A percentile compares a stretch with the other conserved stretches of the same genome.
These are phyloP conservation scores for Hyaloscypha finlandica DNA, from an alignment of 495 filamentous ascomycete genomes.

Conservation along the genomic window DNA sequence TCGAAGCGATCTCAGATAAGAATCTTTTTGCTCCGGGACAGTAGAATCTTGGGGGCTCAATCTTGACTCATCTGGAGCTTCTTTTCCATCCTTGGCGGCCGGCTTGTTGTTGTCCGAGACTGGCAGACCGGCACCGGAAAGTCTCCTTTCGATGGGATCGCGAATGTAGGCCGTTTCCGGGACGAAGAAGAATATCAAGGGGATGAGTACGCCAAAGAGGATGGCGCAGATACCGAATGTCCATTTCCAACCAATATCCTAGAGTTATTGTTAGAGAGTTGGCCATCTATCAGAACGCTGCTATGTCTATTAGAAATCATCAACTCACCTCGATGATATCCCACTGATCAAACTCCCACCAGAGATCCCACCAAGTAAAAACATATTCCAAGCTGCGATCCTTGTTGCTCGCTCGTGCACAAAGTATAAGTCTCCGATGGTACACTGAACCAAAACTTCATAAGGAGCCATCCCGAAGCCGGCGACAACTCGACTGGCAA, in stretches of 20 bases:
- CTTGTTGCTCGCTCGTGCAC: constrained; percentile 67
- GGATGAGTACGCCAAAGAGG: constrained; percentile 49
- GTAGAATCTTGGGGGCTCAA: not conserved
- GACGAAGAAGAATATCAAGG: constrained; percentile 50
- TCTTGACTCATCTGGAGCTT: constrained; percentile 12
- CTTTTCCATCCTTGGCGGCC: constrained; percentile 32
- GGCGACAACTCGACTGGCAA: constrained; percentile 49
- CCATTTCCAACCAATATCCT: constrained; percentile 55
- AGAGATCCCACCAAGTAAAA: constrained; percentile 54
- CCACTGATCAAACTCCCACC: constrained; percentile 53
- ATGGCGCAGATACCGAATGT: constrained; percentile 57
- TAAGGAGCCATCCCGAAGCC: constrained; percentile 60
- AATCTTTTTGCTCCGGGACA: constrained; percentile 24
- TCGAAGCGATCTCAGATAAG: constrained; percentile 33
- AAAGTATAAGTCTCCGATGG: constrained; percentile 59
- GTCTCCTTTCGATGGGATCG: constrained; percentile 31
- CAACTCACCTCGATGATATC: constrained; percentile 45
- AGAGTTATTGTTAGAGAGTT: constrained; percentile 7
- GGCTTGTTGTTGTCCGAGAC: constrained; percentile 31
- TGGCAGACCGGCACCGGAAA: constrained; percentile 28
- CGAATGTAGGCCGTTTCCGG: constrained; percentile 55
- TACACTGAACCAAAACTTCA: constrained; percentile 58
- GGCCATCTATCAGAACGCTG: not conserved
- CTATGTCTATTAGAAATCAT: not conserved
- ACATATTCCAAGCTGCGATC: constrained; percentile 66